Conservation (phyloP, 306 rosid genomes). For the Aeschynomene evenia region DNA sequence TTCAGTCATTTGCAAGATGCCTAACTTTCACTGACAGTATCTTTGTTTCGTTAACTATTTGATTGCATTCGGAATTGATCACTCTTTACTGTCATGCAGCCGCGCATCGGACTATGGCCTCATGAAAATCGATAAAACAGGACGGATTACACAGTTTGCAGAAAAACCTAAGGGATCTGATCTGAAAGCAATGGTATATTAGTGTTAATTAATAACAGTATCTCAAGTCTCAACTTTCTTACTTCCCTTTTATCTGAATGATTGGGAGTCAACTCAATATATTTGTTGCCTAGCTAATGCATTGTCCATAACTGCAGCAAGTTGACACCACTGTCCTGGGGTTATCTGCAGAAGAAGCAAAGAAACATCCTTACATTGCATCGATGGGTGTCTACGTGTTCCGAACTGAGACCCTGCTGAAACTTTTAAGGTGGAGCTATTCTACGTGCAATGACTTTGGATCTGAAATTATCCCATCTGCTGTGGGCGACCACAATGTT, state of each 20-base stretch:
- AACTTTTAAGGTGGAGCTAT: slow-evolving; percentile 60
- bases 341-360: slow-evolving; percentile 68
- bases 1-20: neutral
- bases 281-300: slow-evolving; percentile 23
- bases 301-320: slow-evolving; percentile 53
- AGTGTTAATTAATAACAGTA: neutral
- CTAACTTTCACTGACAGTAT: neutral
- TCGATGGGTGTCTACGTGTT: slow-evolving; percentile 99
- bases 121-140: slow-evolving; percentile 74
- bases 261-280: slow-evolving; percentile 2
- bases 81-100: slow-evolving; percentile 40
- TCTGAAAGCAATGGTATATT: slow-evolving; percentile 81
- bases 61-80: slow-evolving; percentile 24
- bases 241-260: neutral
- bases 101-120: slow-evolving; percentile 95
- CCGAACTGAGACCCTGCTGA: slow-evolving; percentile 72
- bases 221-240: slow-evolving; percentile 17
- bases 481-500: slow-evolving; percentile 80
- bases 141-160: slow-evolving; percentile 73
- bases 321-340: slow-evolving; percentile 87
- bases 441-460: slow-evolving; percentile 88
- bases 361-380: slow-evolving; percentile 69
- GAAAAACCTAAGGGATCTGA: slow-evolving; percentile 91
- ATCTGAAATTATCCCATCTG: slow-evolving; percentile 93
- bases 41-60: neutral